Base-by-base conservation (phyloP, 2,329 filamentous ascomycete genomes). In the Diaporthe sp. region DNA sequence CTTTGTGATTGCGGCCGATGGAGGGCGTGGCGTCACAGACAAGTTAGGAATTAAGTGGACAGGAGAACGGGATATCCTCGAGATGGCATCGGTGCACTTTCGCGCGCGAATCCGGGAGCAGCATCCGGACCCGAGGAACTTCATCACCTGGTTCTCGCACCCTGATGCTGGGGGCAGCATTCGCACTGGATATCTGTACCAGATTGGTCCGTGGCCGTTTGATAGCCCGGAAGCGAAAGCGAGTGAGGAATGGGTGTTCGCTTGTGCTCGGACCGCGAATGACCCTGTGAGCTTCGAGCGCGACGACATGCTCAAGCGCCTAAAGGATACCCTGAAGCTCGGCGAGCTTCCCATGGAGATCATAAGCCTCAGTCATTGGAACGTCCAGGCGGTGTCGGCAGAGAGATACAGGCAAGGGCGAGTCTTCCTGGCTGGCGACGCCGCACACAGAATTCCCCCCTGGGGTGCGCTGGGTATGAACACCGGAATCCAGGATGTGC, bases 401-500 rank as follows among this genome's bases (percentile, higher is more conserved):
- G 78, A 80, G 44, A 74, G 70, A 8, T 84, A 82, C 71, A 79
- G 81, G 17, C 68, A 73, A 5, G 81, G 79, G 4, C 78, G 79
- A 8, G 76, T 83, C 53, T 84, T 85, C 75, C 81, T 85, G 31
- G 80, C 82, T 6, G 84, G 84, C 15, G 84, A 85, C 74, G 81
- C 83, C 5, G 83, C 84, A 0, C 84, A 85, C 77, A 78, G 78
- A 37, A 80, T 83, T 49, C 83, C 83, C 25, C 83, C 84, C 0
- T 82, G 81, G 78, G 82, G 83, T 22, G 84, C 81, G 8, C 79
- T 84, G 4, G 84, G 84, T 4, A 77, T 82, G 72, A 85, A 85
- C 72, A 84, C 82, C 1, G 84, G 83, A 17, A 78, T 85, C 4
- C 82, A 84, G 74, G 84, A 85, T 72, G 82, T 80, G 1, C 81